Evolutionary conservation across 2,329 filamentous ascomycete genomes (phyloP).

Genomic region (Furcasterigmium sp.): DNA sequence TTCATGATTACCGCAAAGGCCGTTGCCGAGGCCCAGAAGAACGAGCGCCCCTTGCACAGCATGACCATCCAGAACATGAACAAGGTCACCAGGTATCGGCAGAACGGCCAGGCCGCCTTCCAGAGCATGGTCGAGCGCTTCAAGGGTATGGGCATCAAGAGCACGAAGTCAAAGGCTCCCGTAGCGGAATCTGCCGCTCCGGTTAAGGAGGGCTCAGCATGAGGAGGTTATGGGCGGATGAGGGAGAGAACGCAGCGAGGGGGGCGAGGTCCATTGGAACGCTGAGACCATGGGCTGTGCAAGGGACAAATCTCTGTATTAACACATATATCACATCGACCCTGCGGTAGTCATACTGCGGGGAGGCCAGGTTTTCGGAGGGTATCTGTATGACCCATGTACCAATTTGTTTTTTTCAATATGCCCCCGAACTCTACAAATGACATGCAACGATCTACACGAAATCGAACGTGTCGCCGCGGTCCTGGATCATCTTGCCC

Average conservation of each 20-base stretch:
- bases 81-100: conserved; percentile 76
- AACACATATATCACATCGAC: background rate
- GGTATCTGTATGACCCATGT: conserved; percentile 4
- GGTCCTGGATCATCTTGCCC: conserved; percentile 76
- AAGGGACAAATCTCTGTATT: background rate
- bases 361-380: no score
- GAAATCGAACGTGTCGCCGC: conserved; percentile 92
- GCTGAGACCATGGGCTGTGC: no score
- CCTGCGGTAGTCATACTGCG: background rate
- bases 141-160: conserved; percentile 22
- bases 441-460: conserved; percentile 45
- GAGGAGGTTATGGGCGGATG: no score
- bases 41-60: conserved; percentile 57
- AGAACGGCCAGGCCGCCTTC: conserved; percentile 61
- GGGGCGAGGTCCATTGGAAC: no score
- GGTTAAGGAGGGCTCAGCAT: no score
- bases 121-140: conserved; percentile 55
- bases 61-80: conserved; percentile 72
- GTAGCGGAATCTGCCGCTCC: no score
- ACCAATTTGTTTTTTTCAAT: conserved; percentile 1
- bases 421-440: no score
- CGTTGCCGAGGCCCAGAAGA: conserved; percentile 57
- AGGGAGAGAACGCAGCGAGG: no score
- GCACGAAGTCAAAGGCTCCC: conserved; percentile 22
- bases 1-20: conserved; percentile 91